A percentile compares a stretch with the other conserved stretches of the same genome.
Conservation (phyloP, 192 early-diverging fungal species). For the Jimgerdemannia flammicorona region DNA sequence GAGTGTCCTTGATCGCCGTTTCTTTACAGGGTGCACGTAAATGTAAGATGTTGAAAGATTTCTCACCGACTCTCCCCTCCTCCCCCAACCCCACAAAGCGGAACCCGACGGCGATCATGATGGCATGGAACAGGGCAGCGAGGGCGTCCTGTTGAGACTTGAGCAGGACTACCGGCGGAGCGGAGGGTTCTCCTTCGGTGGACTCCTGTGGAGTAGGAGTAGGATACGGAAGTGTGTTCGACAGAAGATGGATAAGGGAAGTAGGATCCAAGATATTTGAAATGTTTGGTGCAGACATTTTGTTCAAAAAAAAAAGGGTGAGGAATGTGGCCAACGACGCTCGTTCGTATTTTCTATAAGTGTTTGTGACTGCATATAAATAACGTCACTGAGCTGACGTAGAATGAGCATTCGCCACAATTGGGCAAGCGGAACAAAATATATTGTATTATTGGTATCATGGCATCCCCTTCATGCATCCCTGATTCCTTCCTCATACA, state of each 20-base stretch:
- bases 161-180: conserved; percentile 5
- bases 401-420: too few relatives aligned
- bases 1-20: neutral
- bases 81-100: conserved; percentile 59
- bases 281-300: conserved; percentile 6
- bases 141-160: conserved; percentile 44
- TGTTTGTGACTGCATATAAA: too few relatives aligned
- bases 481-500: conserved; percentile 30
- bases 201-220: too few relatives aligned
- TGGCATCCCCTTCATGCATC: conserved; percentile 5
- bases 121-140: conserved; percentile 49
- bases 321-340: neutral
- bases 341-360: too few relatives aligned
- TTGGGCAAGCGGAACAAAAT: too few relatives aligned
- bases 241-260: conserved; percentile 17
- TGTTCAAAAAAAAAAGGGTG: neutral
- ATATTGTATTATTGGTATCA: too few relatives aligned
- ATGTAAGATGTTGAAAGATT: neutral
- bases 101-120: conserved; percentile 62
- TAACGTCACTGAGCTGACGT: too few relatives aligned
- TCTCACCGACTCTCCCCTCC: conserved; percentile 35
- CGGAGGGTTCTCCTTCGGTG: too few relatives aligned
- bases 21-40: neutral
- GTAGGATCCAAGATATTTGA: conserved; percentile 26
- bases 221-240: neutral